Conservation (phyloP, 2,329 filamentous ascomycete species). For the Didymella pomorum region DNA sequence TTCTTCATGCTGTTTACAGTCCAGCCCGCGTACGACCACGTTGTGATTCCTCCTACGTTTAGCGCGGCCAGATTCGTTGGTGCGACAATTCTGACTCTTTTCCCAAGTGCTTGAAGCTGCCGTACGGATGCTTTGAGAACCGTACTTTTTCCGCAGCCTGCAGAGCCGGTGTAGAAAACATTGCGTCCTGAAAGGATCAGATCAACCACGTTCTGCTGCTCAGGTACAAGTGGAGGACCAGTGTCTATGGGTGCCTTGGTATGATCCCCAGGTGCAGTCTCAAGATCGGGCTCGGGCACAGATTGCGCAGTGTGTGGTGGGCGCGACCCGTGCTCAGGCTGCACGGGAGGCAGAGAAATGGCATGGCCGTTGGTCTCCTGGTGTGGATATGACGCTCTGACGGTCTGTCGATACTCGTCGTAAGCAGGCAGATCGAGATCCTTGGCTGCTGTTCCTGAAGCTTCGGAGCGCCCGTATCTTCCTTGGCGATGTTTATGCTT, state of each 20-base stretch:
- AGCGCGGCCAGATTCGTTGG: constrained; percentile 68
- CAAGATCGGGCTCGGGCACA: neutral
- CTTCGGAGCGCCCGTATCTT: neutral
- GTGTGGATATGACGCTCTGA: too few relatives aligned
- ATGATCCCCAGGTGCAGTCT: neutral
- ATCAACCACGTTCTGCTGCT: constrained; percentile 60
- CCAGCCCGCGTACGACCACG: constrained; percentile 66
- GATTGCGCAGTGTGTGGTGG: neutral
- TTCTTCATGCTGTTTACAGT: constrained; percentile 57
- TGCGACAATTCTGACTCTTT: constrained; percentile 61
- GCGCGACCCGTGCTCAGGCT: neutral
- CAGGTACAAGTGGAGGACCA: constrained; percentile 52
- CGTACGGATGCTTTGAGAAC: constrained; percentile 61
- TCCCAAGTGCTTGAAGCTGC: constrained; percentile 47
- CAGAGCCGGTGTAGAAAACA: constrained; percentile 71
- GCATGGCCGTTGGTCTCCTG: too few relatives aligned
- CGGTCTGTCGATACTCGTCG: neutral
- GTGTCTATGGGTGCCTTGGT: neutral
- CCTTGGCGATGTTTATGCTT: neutral
- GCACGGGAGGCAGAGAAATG: neutral
- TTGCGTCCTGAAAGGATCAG: constrained; percentile 62
- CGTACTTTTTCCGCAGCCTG: constrained; percentile 67
- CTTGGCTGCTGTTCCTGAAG: neutral
- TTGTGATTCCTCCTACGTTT: constrained; percentile 64
- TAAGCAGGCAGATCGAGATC: neutral